Evolutionary conservation across 1,284 basidiomycete species (phyloP).

Genomic region (Ganoderma resinaceum): DNA sequence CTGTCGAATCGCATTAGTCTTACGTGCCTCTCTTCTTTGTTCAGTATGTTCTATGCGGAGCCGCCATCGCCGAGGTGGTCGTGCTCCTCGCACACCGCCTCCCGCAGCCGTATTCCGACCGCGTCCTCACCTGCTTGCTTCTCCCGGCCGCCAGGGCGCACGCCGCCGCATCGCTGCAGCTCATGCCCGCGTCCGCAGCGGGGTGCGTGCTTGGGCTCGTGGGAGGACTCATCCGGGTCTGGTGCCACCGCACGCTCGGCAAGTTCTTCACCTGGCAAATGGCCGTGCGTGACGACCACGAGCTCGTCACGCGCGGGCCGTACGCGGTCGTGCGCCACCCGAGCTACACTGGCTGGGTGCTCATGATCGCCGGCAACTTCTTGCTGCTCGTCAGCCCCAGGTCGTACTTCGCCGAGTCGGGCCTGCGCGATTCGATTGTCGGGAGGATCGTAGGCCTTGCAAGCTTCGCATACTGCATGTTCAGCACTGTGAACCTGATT

Average conservation of each 20-base stretch:
- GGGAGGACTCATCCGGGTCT: constrained; percentile 20
- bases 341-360: constrained; percentile 21
- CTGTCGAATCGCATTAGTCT: not conserved
- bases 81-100: constrained; percentile 12
- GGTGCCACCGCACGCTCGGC: constrained; percentile 22
- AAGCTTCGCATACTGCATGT: constrained; percentile 5
- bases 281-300: constrained; percentile 20
- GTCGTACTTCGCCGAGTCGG: constrained; percentile 13
- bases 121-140: not conserved
- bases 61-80: constrained; percentile 9
- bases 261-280: constrained; percentile 28
- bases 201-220: not conserved
- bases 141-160: not conserved
- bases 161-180: not conserved
- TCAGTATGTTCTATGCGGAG: constrained; percentile 8
- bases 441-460: not conserved
- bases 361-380: constrained; percentile 17
- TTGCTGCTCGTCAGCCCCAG: constrained; percentile 1
- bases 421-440: not conserved
- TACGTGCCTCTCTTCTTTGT: not conserved
- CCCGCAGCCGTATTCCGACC: not conserved
- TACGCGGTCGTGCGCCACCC: constrained; percentile 32
- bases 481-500: constrained; percentile 1
- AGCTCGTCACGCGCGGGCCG: constrained; percentile 29
- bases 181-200: constrained; percentile 4